Conservation (phyloP, 306 rosid species). For the Acacia melanoxylon region DNA sequence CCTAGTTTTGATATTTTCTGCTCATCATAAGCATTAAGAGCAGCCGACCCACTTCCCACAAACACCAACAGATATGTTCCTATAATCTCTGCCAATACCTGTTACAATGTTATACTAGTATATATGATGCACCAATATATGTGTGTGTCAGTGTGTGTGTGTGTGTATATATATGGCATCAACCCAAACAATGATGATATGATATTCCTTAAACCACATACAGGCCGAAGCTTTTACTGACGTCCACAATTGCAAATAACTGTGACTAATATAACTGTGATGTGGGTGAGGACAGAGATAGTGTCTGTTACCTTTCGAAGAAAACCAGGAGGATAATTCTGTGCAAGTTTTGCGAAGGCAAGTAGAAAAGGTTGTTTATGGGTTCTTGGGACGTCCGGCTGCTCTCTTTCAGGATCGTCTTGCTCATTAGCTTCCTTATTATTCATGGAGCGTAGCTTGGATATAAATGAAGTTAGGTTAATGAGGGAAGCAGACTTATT, state of each 20-base stretch:
- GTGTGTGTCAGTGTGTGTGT: too few relatives aligned
- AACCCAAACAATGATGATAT: background rate
- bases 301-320: conserved; percentile 43
- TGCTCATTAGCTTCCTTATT: conserved; percentile 27
- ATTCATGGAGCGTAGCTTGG: conserved; percentile 36
- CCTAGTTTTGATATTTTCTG: conserved; percentile 56
- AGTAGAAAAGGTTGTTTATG: background rate
- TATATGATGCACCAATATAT: too few relatives aligned
- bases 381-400: conserved; percentile 26
- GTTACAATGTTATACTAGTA: background rate
- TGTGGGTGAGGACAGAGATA: background rate
- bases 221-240: background rate
- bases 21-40: conserved; percentile 48
- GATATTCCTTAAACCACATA: background rate
- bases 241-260: too few relatives aligned
- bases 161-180: background rate
- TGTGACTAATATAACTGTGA: too few relatives aligned
- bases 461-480: background rate
- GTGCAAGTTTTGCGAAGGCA: conserved; percentile 21
- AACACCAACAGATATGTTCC: conserved; percentile 78
- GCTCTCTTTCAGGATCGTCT: conserved; percentile 4
- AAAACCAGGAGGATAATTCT: conserved; percentile 55
- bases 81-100: conserved; percentile 77
- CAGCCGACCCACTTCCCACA: conserved; percentile 73
- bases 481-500: conserved; percentile 27